phyloP scores from a whole-genome alignment of 805 yeast species.

The Lipomyces sp. region DNA sequence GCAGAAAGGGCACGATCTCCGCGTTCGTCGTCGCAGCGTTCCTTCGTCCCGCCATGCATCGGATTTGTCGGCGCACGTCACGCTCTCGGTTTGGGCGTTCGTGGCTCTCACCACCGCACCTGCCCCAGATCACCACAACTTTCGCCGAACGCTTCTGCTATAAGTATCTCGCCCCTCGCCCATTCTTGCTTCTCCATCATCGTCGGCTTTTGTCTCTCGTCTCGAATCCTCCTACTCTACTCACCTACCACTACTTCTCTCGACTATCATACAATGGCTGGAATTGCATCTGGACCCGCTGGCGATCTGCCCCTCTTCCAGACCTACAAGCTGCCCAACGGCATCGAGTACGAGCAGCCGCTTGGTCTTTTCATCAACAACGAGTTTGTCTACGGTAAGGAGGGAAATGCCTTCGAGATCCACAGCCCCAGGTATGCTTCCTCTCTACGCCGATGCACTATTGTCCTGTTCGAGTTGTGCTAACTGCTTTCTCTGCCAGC shows the following conservation, averaged over 20 bases:
- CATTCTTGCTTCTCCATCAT: background rate
- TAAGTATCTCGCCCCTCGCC: background rate
- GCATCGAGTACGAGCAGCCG: slow-evolving; percentile 70
- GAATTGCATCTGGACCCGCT: slow-evolving; percentile 13
- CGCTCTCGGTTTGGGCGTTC: no score
- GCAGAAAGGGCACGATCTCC: no score
- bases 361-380: slow-evolving; percentile 79
- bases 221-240: background rate
- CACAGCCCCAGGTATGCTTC: slow-evolving; percentile 35
- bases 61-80: no score
- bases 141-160: background rate
- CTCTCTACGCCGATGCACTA: background rate
- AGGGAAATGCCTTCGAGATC: slow-evolving; percentile 58
- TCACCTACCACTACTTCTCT: background rate
- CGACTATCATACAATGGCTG: slow-evolving; percentile 22
- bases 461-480: background rate
- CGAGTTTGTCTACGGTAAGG: slow-evolving; percentile 62
- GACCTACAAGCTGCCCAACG: slow-evolving; percentile 66
- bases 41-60: no score
- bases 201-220: background rate
- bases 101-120: no score
- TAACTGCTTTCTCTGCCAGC: slow-evolving; percentile 19
- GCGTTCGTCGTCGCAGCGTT: no score
- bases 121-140: no score
- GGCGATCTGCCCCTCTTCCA: slow-evolving; percentile 24